phyloP scores from a whole-genome alignment of 1,284 basidiomycete species.

The Microbotryum saponariae region DNA sequence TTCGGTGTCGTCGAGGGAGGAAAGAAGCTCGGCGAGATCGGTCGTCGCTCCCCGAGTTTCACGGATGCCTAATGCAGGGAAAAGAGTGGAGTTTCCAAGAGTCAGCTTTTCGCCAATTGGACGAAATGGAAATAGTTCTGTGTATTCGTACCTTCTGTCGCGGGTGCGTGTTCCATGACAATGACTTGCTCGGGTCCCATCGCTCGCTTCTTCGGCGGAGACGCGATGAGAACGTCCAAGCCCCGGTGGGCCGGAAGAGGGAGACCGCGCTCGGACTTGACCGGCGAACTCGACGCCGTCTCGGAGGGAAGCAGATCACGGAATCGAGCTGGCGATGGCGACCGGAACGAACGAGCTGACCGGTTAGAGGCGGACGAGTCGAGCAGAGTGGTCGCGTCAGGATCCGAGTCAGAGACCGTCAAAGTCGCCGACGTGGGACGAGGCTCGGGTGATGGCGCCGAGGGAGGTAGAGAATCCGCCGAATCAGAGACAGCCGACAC shows the following conservation, averaged over 20 bases:
- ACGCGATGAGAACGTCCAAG: not conserved
- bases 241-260: constrained; percentile 8
- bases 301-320: constrained; percentile 14
- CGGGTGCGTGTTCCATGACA: constrained; percentile 8
- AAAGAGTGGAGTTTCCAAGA: not conserved
- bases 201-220: constrained; percentile 20
- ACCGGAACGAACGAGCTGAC: constrained; percentile 6
- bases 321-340: constrained; percentile 12
- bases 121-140: too few species aligned
- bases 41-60: constrained; percentile 22
- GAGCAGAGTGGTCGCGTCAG: not conserved
- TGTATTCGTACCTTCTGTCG: not conserved
- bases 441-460: not conserved
- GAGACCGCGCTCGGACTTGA: constrained; percentile 16
- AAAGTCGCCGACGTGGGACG: not conserved
- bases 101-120: too few species aligned
- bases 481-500: not conserved
- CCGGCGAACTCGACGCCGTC: constrained; percentile 20
- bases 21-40: constrained; percentile 28
- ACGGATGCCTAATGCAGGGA: constrained; percentile 3
- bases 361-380: not conserved
- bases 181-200: constrained; percentile 30
- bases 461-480: not conserved
- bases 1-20: constrained; percentile 18
- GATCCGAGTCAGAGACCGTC: not conserved